Evolutionary conservation across 2,329 filamentous ascomycete genomes (phyloP).

Genomic region (Cordyceps cicadae): DNA sequence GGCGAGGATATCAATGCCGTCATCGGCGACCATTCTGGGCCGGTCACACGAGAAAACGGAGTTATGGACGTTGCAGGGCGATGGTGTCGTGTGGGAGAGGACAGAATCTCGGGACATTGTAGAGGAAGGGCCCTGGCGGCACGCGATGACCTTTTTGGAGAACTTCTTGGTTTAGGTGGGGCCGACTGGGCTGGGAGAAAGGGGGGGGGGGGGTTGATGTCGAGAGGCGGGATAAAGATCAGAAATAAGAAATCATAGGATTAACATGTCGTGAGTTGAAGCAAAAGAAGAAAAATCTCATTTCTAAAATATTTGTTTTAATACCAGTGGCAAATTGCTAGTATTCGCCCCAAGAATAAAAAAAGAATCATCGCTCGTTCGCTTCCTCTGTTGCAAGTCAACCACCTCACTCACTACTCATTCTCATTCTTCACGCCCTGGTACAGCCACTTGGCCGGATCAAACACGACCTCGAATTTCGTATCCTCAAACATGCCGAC

Average conservation of each 20-base stretch:
- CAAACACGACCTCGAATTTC: slow-evolving; percentile 59
- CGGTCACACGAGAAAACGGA: slow-evolving; percentile 1
- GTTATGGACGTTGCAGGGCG: not conserved
- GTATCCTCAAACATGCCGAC: slow-evolving; percentile 64
- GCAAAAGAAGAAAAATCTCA: not conserved
- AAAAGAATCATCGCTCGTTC: not conserved
- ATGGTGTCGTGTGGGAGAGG: not conserved
- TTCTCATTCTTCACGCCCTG: slow-evolving; percentile 13
- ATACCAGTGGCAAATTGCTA: not conserved
- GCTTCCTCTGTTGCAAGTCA: not conserved
- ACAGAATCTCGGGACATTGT: not conserved
- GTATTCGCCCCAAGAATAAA: not conserved
- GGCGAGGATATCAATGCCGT: slow-evolving; percentile 40
- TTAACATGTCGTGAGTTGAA: too few species aligned
- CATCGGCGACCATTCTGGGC: slow-evolving; percentile 46
- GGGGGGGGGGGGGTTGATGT: too few species aligned
- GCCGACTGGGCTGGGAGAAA: not conserved
- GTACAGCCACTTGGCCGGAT: slow-evolving; percentile 51
- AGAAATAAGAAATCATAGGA: not conserved
- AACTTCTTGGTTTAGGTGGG: not conserved
- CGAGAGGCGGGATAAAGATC: too few species aligned
- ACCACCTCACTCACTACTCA: not conserved
- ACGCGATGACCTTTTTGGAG: not conserved
- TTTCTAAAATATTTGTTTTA: not conserved
- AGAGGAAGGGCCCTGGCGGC: not conserved